phyloP scores from a whole-genome alignment of 2,329 filamentous ascomycete species.

The Xylariaceae sp. region DNA sequence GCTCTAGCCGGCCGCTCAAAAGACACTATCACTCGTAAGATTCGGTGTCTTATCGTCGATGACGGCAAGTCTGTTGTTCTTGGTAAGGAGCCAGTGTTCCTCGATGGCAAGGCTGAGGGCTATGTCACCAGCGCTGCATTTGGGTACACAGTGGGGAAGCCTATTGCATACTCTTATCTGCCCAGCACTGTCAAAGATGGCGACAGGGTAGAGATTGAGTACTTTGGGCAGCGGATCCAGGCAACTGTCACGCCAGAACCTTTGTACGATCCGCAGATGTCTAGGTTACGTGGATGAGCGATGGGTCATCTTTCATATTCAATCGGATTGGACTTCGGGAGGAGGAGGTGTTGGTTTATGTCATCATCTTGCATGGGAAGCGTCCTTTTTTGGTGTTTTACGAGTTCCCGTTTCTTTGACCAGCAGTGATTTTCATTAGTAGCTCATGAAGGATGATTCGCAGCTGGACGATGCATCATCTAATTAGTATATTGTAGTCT shows the following conservation, averaged over 20 bases:
- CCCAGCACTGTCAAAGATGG: constrained; percentile 6
- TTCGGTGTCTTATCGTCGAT: constrained; percentile 14
- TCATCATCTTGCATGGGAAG: no score
- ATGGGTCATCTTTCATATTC: no score
- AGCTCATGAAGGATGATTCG: no score
- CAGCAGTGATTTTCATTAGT: no score
- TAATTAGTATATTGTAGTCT: no score
- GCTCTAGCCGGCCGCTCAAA: constrained; percentile 11
- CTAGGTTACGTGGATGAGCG: constrained; percentile 6
- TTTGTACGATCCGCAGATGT: constrained; percentile 15
- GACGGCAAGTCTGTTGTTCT: constrained; percentile 14
- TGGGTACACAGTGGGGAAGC: constrained; percentile 13
- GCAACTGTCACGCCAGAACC: constrained; percentile 14
- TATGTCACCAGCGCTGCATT: constrained; percentile 16
- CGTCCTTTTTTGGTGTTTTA: no score
- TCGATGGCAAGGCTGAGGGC: constrained; percentile 8
- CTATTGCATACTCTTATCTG: constrained; percentile 15
- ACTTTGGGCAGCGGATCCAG: constrained; percentile 12
- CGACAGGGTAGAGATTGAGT: constrained; percentile 15
- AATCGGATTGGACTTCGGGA: no score
- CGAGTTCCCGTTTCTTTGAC: no score
- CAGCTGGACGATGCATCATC: no score
- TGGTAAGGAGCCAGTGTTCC: constrained; percentile 16
- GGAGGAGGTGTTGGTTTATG: no score
- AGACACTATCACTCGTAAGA: constrained; percentile 1